Conservation (phyloP, 1,139 yeast genomes). For the Kluyveromyces marxianus region DNA sequence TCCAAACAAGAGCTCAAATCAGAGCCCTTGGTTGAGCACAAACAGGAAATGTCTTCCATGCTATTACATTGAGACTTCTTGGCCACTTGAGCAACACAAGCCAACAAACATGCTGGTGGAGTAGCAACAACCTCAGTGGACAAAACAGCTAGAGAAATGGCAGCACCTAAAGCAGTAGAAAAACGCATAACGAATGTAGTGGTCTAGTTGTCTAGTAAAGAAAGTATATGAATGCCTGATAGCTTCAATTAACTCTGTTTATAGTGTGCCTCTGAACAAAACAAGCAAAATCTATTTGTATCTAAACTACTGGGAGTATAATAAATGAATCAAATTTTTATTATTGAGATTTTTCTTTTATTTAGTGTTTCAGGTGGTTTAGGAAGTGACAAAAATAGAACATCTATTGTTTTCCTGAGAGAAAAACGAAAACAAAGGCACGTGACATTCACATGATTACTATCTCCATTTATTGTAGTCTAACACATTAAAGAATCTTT, state of each 20-base stretch:
- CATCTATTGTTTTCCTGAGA: not conserved
- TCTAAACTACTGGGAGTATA: not conserved
- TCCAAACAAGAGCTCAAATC: slow-evolving; percentile 54
- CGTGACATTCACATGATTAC: not conserved
- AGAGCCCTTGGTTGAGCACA: slow-evolving; percentile 48
- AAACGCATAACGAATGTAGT: slow-evolving; percentile 26
- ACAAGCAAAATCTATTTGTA: no score
- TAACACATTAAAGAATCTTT: no score
- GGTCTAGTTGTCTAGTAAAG: not conserved
- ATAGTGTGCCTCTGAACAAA: no score
- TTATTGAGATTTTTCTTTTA: not conserved
- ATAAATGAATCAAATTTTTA: not conserved
- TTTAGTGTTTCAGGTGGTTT: not conserved
- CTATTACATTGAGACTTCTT: slow-evolving; percentile 48
- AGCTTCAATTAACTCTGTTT: no score
- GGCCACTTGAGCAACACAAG: slow-evolving; percentile 72
- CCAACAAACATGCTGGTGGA: slow-evolving; percentile 85
- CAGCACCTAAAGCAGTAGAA: slow-evolving; percentile 36
- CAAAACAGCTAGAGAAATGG: slow-evolving; percentile 45
- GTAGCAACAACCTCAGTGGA: slow-evolving; percentile 52
- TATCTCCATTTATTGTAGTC: no score
- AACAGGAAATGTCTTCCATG: slow-evolving; percentile 50
- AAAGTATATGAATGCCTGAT: not conserved
- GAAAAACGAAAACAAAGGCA: not conserved
- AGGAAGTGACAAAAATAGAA: slow-evolving; percentile 4